Base-by-base conservation (phyloP, 1,284 basidiomycete species). In the Ustilago hordei region DNA sequence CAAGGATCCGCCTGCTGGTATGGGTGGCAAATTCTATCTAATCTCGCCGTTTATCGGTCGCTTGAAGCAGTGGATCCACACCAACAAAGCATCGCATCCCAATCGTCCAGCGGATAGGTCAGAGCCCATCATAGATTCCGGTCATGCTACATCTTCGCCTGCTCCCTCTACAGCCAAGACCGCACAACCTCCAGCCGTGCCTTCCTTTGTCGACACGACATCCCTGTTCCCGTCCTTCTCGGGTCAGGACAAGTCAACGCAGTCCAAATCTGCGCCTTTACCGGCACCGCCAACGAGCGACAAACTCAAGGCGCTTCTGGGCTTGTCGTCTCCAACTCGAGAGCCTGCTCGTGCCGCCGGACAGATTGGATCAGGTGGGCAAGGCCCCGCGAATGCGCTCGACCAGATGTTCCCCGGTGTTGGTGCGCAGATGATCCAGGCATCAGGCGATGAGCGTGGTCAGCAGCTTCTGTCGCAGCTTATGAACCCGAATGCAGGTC, bases 21-120 rank as follows among this genome's bases (percentile, higher is more conserved):
- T 81, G 56, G 86, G 88, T 58, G 87, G 93, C 61, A 95, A 94
- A 85, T 98, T 98, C 87, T 99, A 98, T 88, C 90, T 98, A 81
- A 95, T 99, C 57, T 92, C 94, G 2, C 96, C 96, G 1, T 98
- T 99, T 88, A 94, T 98, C 68, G 80, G 76, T 34, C 76, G 82
- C 4, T 60, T 86, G 28, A 83, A 81, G 60, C 81, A 81, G 50
- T 86, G 84, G 84, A 85, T 86, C 34, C 64, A 78, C 39, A 65
- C 73, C 34, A 80, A 86, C 64, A 81, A 80, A 66, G 69, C 81
- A 34, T 66, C 75, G 13, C 80, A 82, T 43, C 60, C 80, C 1
- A 48, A 61, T 31, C 75, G 66, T 36, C 75, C 78, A 3, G 59
- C 48, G 19, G 50, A 39, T 35, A 62, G 52, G 53, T 31, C 52